Base-by-base conservation (phyloP, 495 filamentous ascomycete species). In the Amniculicola lignicola region DNA sequence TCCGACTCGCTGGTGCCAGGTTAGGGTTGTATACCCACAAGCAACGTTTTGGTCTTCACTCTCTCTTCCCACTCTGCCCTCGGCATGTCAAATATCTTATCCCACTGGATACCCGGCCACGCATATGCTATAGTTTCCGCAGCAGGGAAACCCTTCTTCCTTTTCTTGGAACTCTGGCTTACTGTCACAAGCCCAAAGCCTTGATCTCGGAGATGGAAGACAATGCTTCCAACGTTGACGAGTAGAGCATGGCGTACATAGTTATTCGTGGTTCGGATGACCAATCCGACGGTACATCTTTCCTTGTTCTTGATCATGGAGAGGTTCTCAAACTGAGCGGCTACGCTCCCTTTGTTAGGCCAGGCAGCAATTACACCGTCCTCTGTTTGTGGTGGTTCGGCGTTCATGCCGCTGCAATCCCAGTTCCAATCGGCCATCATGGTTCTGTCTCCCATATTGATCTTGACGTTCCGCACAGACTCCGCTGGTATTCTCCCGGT, bases 51-150 rank as follows among this genome's bases (percentile, higher is more conserved):
- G 5, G 22, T 27, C 24, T 33, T 28, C 4, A 18, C 43, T 16
- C 15, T 28, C 25, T 47, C 43, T 4, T 28, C 15, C 43, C 43
- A 47, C 18, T 47, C 25, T 27, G 28, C 43, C 25, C 21, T 47
- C 25, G 43, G 33, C 3, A 47, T 33, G 25, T 47, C 27, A 16
- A 47, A 47, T 14, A 47, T 22, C 28, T 33, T 9, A 3, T 22
- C 33, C 43, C 43, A 47, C 3, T 47, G 23, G 5, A 3, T 47
- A 11, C 43, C 25, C 4, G 43, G 43, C 3, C n/a, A 29, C 4
- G 22, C 11, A 19, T 47, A 47, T 4, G 14, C 10, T 19, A 12
- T 28, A 9, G 15, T 10, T 10, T 9, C 7, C 11, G 37, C 7
- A 12, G 16, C 7, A 6, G 37, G 16, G 10, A 9, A 12, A 6